Evolutionary conservation across 1,284 basidiomycete species (phyloP).

Genomic region (Pisolithus thermaeus): DNA sequence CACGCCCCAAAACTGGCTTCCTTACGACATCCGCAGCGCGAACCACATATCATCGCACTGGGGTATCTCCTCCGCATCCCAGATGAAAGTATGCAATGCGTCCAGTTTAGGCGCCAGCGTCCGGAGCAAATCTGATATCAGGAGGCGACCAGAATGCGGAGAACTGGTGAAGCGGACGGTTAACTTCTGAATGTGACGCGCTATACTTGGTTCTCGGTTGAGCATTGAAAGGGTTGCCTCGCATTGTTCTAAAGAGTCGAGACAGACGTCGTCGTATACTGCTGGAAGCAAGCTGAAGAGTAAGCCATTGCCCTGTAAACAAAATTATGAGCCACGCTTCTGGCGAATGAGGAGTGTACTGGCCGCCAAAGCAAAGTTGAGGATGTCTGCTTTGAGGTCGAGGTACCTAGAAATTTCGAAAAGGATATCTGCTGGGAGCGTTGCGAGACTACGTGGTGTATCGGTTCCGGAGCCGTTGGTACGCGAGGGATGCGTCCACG

Average conservation of each 20-base stretch:
- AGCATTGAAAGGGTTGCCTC: conserved; percentile 60
- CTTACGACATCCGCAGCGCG: conserved; percentile 57
- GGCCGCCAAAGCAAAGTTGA: conserved; percentile 54
- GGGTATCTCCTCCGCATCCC: conserved; percentile 63
- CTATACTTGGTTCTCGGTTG: conserved; percentile 41
- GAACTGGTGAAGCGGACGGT: conserved; percentile 32
- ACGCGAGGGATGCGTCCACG: no score
- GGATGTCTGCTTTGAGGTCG: conserved; percentile 44
- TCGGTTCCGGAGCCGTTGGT: background rate
- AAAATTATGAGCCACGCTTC: conserved; percentile 15
- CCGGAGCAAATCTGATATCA: conserved; percentile 43
- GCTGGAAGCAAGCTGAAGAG: conserved; percentile 48
- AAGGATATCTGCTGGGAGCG: conserved; percentile 56
- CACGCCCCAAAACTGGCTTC: conserved; percentile 4
- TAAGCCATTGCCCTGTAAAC: conserved; percentile 36
- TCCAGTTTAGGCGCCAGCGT: conserved; percentile 47
- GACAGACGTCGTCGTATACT: conserved; percentile 51
- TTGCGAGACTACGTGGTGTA: conserved; percentile 10
- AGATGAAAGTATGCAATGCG: conserved; percentile 56
- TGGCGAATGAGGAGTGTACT: conserved; percentile 21
- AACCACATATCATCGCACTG: conserved; percentile 71
- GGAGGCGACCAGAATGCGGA: conserved; percentile 25
- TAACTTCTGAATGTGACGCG: conserved; percentile 59
- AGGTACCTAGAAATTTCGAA: conserved; percentile 56
- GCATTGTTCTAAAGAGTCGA: conserved; percentile 53